Base-by-base conservation (phyloP, 2,329 filamentous ascomycete genomes). In the Penicillium sp. region DNA sequence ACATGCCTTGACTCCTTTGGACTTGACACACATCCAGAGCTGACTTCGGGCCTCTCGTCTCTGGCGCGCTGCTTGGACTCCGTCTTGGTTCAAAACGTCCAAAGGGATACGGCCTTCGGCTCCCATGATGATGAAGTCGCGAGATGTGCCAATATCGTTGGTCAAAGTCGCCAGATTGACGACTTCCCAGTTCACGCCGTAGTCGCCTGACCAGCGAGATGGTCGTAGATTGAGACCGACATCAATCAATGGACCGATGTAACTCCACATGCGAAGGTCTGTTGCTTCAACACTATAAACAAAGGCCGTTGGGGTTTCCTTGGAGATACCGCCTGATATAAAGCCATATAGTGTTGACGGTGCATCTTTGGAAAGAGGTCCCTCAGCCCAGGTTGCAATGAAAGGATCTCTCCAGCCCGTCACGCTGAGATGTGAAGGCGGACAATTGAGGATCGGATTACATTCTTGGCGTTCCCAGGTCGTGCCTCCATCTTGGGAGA, bases 121-220 rank as follows among this genome's bases (percentile, higher is more conserved):
- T 0, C 79, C 77, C 61, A 78, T 73, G 0, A 80, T 66, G 19
- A 80, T 57, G 47, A 81, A 78, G 30, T 78, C 68, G 36, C 62
- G 65, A 10, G 66, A 66, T 1, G 51, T 55, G 3, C 60, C 23
- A 23, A 23, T 59, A 1, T 67, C 61, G 14, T 76, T 71, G 1
- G 53, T 60, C 14, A 81, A 65, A 0, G 74, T 76, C 58, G 77
- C 65, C 42, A 81, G 73, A 58, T 79, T 81, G 19, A 72, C 74
- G 9, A 77, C 77, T 57, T 82, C 79, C 78, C 79, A 81, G 47
- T 82, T 82, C 9, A 75, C 68, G 0, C 79, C 80, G 10, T 79
- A 69, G 41, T 81, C 78, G 2, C 79, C 77, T 0, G 74, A 76
- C 79, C 80, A 82, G 43, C 69, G 66, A 0, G 76, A 76, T 0